Percentiles rank a stretch among this genome's conserved stretches.
Conservation (phyloP, 1,139 yeast species). For the Debaryomyces psychrophilus region DNA sequence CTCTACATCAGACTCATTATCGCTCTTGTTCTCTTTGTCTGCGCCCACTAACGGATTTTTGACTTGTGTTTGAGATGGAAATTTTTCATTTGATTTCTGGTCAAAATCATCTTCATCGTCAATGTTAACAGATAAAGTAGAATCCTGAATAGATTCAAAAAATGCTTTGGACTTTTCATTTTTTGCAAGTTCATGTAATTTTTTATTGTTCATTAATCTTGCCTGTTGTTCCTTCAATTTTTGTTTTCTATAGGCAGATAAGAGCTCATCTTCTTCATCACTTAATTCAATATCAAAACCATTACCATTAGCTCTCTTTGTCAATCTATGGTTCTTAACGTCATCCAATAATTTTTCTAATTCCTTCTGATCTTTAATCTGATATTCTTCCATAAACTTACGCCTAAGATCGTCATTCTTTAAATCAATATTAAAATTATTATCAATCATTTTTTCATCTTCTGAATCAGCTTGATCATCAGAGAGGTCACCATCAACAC, state of each 20-base stretch:
- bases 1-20: slow-evolving; percentile 18
- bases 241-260: slow-evolving; percentile 53
- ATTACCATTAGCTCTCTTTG: slow-evolving; percentile 60
- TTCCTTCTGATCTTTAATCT: slow-evolving; percentile 67
- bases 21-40: slow-evolving; percentile 17
- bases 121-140: slow-evolving; percentile 23
- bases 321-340: slow-evolving; percentile 77
- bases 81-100: slow-evolving; percentile 18
- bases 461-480: slow-evolving; percentile 70
- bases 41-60: slow-evolving; percentile 2
- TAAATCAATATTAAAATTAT: slow-evolving; percentile 59
- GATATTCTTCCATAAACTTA: slow-evolving; percentile 67
- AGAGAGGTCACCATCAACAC: slow-evolving; percentile 70
- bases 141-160: slow-evolving; percentile 68
- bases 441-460: slow-evolving; percentile 82
- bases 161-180: slow-evolving; percentile 71
- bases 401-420: slow-evolving; percentile 63
- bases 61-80: not conserved
- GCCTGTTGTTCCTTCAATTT: slow-evolving; percentile 59
- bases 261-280: slow-evolving; percentile 65
- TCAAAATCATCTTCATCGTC: slow-evolving; percentile 32
- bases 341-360: slow-evolving; percentile 79
- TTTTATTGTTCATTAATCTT: slow-evolving; percentile 57
- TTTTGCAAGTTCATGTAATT: slow-evolving; percentile 48
- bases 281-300: slow-evolving; percentile 68